Percentiles rank a stretch among this genome's conserved stretches.
phyloP scores from a whole-genome alignment of 169 alveolate genomes.

The Plasmodium billcollinsi region DNA sequence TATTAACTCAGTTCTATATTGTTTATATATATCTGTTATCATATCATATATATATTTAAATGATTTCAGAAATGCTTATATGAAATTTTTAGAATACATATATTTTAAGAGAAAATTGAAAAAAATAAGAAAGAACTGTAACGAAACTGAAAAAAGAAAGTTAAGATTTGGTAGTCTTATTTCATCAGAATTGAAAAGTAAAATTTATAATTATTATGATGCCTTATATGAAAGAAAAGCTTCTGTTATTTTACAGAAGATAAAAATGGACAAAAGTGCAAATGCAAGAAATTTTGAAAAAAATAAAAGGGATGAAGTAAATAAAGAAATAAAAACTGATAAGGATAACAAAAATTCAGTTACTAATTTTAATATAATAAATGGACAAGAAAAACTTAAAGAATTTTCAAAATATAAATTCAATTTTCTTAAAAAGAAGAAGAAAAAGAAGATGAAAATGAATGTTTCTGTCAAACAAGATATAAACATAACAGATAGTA shows the following conservation, averaged over 20 bases:
- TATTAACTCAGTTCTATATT: constrained; percentile 39
- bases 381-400: too few species aligned
- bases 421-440: too few species aligned
- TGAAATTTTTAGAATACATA: constrained; percentile 56
- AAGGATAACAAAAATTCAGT: too few species aligned
- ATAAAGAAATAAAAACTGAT: background rate
- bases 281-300: background rate
- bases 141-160: constrained; percentile 46
- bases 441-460: too few species aligned
- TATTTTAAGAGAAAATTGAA: constrained; percentile 53
- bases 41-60: constrained; percentile 59
- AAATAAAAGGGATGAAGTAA: background rate
- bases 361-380: background rate
- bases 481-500: too few species aligned
- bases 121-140: constrained; percentile 27
- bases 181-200: constrained; percentile 41
- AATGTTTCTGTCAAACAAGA: too few species aligned
- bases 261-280: background rate
- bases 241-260: constrained; percentile 7
- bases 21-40: constrained; percentile 36
- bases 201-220: constrained; percentile 55
- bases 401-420: too few species aligned
- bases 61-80: constrained; percentile 49
- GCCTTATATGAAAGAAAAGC: constrained; percentile 13
- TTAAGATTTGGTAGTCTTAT: constrained; percentile 15